These are phyloP conservation scores for Ceratocystis alfenasii DNA, from an alignment of 2,329 filamentous ascomycete species.

Conservation along the genomic window DNA sequence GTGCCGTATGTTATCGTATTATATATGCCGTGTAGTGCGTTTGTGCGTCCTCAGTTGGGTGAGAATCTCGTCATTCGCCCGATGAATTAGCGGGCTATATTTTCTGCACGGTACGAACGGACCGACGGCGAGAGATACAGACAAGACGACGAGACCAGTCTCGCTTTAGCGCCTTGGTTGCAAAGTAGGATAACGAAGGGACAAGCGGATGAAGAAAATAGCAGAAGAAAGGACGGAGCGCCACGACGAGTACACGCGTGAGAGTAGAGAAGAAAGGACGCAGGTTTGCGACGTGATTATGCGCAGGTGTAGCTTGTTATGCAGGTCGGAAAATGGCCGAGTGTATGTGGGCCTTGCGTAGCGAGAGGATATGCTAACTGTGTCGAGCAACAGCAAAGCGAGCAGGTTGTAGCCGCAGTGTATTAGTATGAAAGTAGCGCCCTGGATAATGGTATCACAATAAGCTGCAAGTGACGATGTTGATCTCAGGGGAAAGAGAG, in stretches of 20 bases:
- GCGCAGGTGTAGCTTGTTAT: not conserved
- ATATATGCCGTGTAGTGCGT: not conserved
- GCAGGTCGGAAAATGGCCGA: not conserved
- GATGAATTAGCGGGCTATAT: not conserved
- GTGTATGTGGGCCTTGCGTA: no score
- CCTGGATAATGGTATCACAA: not conserved
- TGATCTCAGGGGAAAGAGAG: not conserved
- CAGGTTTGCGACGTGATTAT: not conserved
- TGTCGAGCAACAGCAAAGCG: no score
- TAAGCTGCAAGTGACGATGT: not conserved
- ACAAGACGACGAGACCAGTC: constrained; percentile 3
- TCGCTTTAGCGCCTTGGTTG: not conserved
- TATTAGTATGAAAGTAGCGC: no score
- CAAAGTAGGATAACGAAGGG: no score
- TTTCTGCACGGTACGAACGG: not conserved
- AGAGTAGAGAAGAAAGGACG: not conserved
- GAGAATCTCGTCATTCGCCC: not conserved
- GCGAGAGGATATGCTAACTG: no score
- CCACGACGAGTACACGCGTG: not conserved
- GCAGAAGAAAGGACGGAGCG: not conserved
- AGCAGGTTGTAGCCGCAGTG: no score
- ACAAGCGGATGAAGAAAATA: not conserved
- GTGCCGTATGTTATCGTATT: not conserved
- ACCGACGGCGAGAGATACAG: not conserved
- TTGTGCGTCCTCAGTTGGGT: not conserved